Base-by-base conservation (phyloP, 352 stramenopile species). In the Plasmopara muralis region DNA sequence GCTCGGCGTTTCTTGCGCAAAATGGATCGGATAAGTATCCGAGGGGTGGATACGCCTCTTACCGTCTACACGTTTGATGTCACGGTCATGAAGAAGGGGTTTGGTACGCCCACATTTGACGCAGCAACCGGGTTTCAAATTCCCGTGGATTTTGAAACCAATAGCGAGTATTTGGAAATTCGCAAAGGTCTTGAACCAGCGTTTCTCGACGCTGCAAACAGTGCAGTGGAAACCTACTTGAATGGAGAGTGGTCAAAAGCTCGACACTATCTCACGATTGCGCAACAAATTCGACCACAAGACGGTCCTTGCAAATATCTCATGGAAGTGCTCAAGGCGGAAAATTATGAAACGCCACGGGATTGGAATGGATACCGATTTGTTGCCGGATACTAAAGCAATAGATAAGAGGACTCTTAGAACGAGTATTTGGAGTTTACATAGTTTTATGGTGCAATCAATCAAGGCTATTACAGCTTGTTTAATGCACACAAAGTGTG, bases 301-400 rank as follows among this genome's bases (percentile, higher is more conserved):
- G 91, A 98, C 66, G 92, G 93, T 1, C 89, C 94, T 4, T 95
- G 75, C 62, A 87, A 93, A 59, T 74, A 85, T 38, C 72, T 98
- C 18, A 95, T 98, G 66, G 63, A 53, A 18, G 96, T 87, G 50
- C 95, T 98, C 50, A 80, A 95, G 58, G 68, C 80, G 7, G 61
- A 71, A 51, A 83, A 92, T 53, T 90, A 84, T 20, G 70, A 85
- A 43, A 81, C 92, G n/a, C 93, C 93, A n/a, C 37, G 64, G 15
- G 78, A 95, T 60, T 98, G 93, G 93, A 84, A 89, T 43, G 89
- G 86, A 53, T 96, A 96, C 53, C 84, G 86, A 50, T 85, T 81
- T 62, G 71, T 97, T n/a, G 66, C 66, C n/a, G 80, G 80, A 2
- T 91, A 91, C 42, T 91, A 25, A 25, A 25, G 20, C 20, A 25